phyloP scores from a whole-genome alignment of 306 rosid species.

The Vigna hirtella region DNA sequence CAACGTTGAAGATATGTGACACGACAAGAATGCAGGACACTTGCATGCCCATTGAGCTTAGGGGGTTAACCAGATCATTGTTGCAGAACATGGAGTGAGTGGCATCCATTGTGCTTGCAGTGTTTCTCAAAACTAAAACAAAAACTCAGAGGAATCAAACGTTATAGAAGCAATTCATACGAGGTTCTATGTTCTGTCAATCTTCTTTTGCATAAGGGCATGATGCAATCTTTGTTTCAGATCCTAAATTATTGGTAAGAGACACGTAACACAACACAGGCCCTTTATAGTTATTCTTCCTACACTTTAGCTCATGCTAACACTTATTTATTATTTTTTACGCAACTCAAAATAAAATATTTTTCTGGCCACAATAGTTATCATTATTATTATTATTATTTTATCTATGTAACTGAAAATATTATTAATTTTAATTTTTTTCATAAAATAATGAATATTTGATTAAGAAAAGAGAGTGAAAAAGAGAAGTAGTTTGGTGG shows the following conservation, averaged over 20 bases:
- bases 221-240: conserved; percentile 35
- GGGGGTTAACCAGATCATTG: conserved; percentile 70
- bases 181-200: conserved; percentile 2
- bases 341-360: neutral
- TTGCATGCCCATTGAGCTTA: conserved; percentile 88
- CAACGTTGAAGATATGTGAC: conserved; percentile 81
- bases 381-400: too few relatives aligned
- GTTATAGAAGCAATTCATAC: conserved; percentile 11
- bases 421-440: too few relatives aligned
- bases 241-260: conserved; percentile 53
- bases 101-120: conserved; percentile 70
- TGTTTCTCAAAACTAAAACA: conserved; percentile 9
- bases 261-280: conserved; percentile 40
- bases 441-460: too few relatives aligned
- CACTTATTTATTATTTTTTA: conserved; percentile 16
- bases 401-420: too few relatives aligned
- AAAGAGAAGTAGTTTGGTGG: conserved; percentile 43
- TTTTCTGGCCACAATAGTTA: neutral
- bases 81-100: conserved; percentile 70
- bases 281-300: conserved; percentile 44
- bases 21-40: conserved; percentile 87
- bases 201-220: neutral
- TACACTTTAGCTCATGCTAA: conserved; percentile 33
- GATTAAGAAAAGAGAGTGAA: neutral
- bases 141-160: conserved; percentile 7